A percentile compares a stretch with the other conserved stretches of the same genome.
phyloP scores from a whole-genome alignment of 2,329 filamentous ascomycete genomes.

The Cladosporium austrohemisphaericum region DNA sequence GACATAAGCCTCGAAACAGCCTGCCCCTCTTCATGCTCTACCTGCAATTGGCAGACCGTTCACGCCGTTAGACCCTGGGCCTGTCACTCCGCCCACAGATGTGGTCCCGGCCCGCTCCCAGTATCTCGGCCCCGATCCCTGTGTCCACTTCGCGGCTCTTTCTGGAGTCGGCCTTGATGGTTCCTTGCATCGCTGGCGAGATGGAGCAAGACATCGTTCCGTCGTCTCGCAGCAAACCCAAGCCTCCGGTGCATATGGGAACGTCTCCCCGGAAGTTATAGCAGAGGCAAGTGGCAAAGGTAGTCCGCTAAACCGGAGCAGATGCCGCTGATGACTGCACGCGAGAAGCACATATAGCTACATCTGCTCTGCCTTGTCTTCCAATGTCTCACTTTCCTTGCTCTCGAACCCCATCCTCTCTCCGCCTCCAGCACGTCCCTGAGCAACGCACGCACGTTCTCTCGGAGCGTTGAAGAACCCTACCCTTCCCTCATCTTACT shows the following conservation, averaged over 20 bases:
- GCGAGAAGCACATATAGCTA: conserved; percentile 10
- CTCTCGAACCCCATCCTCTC: conserved; percentile 4
- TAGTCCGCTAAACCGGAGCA: neutral
- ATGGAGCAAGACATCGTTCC: conserved; percentile 7
- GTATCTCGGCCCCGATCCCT: neutral
- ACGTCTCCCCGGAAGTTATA: conserved; percentile 6
- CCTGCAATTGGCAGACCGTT: conserved; percentile 6
- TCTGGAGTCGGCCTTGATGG: neutral
- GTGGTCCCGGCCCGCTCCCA: neutral
- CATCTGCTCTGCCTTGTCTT: neutral
- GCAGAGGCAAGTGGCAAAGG: conserved; percentile 4
- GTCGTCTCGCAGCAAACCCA: conserved; percentile 12
- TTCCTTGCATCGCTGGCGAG: conserved; percentile 1
- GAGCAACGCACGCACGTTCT: conserved; percentile 4
- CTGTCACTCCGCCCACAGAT: neutral
- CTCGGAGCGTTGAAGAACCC: conserved; percentile 10
- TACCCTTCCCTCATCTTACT: conserved; percentile 3
- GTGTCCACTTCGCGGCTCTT: conserved; percentile 8
- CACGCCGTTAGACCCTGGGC: conserved; percentile 9
- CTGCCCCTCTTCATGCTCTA: neutral
- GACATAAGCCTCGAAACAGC: conserved; percentile 5
- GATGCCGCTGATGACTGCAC: conserved; percentile 1
- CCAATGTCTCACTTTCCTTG: conserved; percentile 8
- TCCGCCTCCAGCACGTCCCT: conserved; percentile 7
- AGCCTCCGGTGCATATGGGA: neutral